Conservation (phyloP, 2,329 filamentous ascomycete species). For the Trichoderma endophyticum region DNA sequence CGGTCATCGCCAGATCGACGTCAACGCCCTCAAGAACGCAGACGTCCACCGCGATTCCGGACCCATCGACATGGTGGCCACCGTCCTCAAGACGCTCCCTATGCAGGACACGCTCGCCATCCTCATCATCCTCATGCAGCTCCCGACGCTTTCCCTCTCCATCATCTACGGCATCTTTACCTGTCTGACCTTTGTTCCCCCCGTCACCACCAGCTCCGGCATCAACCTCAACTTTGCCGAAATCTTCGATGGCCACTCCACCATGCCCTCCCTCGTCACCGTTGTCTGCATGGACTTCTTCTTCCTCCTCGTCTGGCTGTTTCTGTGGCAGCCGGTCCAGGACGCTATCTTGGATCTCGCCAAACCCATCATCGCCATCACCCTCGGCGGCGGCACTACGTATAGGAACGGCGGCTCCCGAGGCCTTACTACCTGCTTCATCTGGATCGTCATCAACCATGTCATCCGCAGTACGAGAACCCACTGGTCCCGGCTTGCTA, state of each 20-base stretch:
- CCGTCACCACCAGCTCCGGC: slow-evolving; percentile 72
- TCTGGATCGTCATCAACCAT: slow-evolving; percentile 61
- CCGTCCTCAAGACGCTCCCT: slow-evolving; percentile 84
- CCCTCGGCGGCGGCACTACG: slow-evolving; percentile 76
- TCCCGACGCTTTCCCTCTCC: slow-evolving; percentile 83
- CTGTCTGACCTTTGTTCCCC: slow-evolving; percentile 86
- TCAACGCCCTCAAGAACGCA: slow-evolving; percentile 65
- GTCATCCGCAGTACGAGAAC: slow-evolving; percentile 48
- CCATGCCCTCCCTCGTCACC: slow-evolving; percentile 80
- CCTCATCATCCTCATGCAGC: slow-evolving; percentile 89
- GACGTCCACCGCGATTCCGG: slow-evolving; percentile 68
- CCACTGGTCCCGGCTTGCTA: slow-evolving; percentile 46
- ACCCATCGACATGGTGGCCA: slow-evolving; percentile 73
- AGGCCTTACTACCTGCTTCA: slow-evolving; percentile 68
- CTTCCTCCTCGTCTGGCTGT: slow-evolving; percentile 80
- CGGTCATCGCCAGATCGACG: slow-evolving; percentile 64
- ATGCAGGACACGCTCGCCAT: slow-evolving; percentile 95
- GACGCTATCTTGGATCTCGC: slow-evolving; percentile 85
- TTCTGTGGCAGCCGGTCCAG: slow-evolving; percentile 82
- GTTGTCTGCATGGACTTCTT: slow-evolving; percentile 80
- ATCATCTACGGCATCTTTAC: slow-evolving; percentile 91
- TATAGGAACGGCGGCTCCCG: slow-evolving; percentile 66
- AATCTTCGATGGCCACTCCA: slow-evolving; percentile 83
- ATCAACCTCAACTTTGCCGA: slow-evolving; percentile 82
- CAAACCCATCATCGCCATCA: slow-evolving; percentile 89